Evolutionary conservation across 768 basidiomycete species (phyloP), one percentile per base, ranked within the genome.

Genomic region (Artomyces pyxidatus): DNA sequence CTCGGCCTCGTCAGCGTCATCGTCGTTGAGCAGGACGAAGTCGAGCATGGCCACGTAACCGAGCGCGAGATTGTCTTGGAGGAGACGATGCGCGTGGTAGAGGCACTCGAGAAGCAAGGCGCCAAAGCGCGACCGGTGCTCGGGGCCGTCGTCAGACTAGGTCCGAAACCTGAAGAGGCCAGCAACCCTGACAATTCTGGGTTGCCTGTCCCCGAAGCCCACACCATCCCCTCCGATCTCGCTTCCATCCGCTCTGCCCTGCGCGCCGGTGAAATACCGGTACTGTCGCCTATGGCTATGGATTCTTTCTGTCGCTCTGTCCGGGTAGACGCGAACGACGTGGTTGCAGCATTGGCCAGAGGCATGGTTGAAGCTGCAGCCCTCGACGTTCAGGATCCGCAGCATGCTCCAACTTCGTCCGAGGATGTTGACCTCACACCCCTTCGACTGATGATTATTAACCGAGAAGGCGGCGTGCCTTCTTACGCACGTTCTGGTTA

Each of bases 391-490:
- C 55, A 62, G 25, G 61, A 59, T 23, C 51, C 50, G 26, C 62
- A 66, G n/a, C 63, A 69, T 37, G 65, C 70, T 29, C 61, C 64
- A 22, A 63, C 65, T 48, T 50, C 48, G n/a, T 72, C 74, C 0
- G 71, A 73, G 26, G 78, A 83, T 27, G 66, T 83, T 48, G 89
- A 98, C 67, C 78, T 99, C 49, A 94, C 92, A 3, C 96, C 96
- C 1, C 71, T 97, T 47, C 87, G 96, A 25, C 77, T 99, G 51
- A 94, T 99, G 88, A 86, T 98, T 65, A 97, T 99, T 67, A 95
- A 93, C 65, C 79, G 86, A 17, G 90, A 95, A 66, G 96, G 96
- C 21, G 96, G 96, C 12, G 85, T 98, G 3, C 96, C 96, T 19
- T 98, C 96, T 0, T 98, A 97, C 63, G 96, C 96, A 29, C 90